Conservation (phyloP, 331 rosid species). For the Cydonia oblonga region DNA sequence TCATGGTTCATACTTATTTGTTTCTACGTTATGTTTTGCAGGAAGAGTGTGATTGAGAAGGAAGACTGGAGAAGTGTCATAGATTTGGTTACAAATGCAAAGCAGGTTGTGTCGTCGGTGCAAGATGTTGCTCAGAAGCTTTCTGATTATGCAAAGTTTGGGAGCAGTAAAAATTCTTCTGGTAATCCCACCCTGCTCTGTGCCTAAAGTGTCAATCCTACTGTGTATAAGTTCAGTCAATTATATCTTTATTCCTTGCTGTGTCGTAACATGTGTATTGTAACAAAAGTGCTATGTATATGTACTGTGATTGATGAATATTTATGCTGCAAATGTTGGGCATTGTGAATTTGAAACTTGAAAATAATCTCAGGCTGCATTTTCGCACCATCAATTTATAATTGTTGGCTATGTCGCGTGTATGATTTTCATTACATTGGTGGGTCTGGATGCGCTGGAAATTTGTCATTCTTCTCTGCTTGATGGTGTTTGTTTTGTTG, state of each 20-base stretch:
- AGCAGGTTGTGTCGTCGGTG: conserved; percentile 66
- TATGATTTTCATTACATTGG: background rate
- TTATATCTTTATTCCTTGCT: background rate
- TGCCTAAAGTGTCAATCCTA: background rate
- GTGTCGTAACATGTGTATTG: background rate
- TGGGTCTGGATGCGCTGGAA: background rate
- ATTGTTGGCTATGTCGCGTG: background rate
- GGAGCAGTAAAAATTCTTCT: conserved; percentile 29
- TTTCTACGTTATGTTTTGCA: conserved; percentile 12
- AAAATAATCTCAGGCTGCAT: background rate
- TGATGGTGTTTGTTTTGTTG: background rate
- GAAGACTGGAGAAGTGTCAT: conserved; percentile 73
- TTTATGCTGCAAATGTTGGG: background rate
- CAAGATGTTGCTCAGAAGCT: conserved; percentile 83
- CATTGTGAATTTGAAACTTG: background rate
- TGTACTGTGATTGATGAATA: background rate
- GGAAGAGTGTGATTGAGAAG: conserved; percentile 71
- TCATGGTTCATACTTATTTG: background rate
- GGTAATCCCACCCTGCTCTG: conserved; percentile 7
- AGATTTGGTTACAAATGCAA: conserved; percentile 82
- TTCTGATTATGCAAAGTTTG: conserved; percentile 65
- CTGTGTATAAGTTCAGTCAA: background rate
- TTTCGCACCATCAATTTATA: background rate
- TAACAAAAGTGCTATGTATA: background rate
- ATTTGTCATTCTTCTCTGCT: background rate